A percentile compares a stretch with the other conserved stretches of the same genome.
phyloP scores from a whole-genome alignment of 208 protist genomes.

The Entamoeba invadens region DNA sequence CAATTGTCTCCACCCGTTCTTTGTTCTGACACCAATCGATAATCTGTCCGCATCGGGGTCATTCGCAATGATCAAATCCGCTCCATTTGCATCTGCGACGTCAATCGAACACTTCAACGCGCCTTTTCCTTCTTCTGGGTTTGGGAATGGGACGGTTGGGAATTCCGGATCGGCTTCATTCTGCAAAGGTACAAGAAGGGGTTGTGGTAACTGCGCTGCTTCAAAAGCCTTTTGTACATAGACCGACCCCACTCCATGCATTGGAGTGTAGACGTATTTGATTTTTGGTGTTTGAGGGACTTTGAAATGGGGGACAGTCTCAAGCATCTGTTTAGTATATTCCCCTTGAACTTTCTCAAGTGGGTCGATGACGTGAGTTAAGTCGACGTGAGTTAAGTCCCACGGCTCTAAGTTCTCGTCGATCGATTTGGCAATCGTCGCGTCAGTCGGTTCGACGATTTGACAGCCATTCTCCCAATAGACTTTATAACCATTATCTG shows the following conservation, averaged over 20 bases:
- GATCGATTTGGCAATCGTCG: constrained; percentile 65
- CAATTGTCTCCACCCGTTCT: constrained; percentile 69
- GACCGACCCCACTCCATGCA: constrained; percentile 74
- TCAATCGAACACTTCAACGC: constrained; percentile 55
- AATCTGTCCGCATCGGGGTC: constrained; percentile 92
- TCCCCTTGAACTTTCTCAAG: not conserved
- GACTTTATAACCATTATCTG: constrained; percentile 96
- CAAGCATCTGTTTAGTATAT: not conserved
- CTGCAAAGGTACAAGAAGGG: constrained; percentile 49
- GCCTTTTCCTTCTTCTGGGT: constrained; percentile 83
- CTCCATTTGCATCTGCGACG: constrained; percentile 45
- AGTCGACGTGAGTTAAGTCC: not conserved
- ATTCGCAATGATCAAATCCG: constrained; percentile 78
- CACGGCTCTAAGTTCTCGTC: constrained; percentile 58
- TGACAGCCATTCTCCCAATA: constrained; percentile 61
- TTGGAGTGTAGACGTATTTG: constrained; percentile 52
- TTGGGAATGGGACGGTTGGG: constrained; percentile 81
- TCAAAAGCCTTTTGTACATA: constrained; percentile 54
- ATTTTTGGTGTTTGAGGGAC: not conserved
- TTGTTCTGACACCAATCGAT: constrained; percentile 63
- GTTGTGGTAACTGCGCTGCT: constrained; percentile 45
- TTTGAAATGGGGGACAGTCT: not conserved
- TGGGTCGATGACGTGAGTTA: not conserved
- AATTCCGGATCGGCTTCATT: constrained; percentile 79
- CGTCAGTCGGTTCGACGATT: constrained; percentile 76